These are phyloP conservation scores for Fusarium phyllophilum DNA, from an alignment of 2,329 filamentous ascomycete species.

Conservation along the genomic window DNA sequence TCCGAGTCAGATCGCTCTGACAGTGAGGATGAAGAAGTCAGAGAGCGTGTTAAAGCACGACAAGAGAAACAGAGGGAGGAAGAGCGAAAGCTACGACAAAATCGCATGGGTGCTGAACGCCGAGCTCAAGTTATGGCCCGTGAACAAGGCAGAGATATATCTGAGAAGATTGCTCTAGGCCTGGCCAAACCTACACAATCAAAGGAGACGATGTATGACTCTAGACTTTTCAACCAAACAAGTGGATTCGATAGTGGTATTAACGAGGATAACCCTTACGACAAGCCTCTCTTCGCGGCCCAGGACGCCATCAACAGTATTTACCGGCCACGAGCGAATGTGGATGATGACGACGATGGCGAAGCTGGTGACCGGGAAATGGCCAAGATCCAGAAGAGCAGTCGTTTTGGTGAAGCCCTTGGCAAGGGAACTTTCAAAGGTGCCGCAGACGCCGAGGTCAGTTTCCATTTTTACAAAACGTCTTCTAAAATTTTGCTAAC, in stretches of 20 bases:
- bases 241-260: slow-evolving; percentile 91
- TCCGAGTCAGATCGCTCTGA: slow-evolving; percentile 60
- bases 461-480: slow-evolving; percentile 40
- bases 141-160: slow-evolving; percentile 96
- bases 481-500: slow-evolving; percentile 44
- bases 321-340: slow-evolving; percentile 81
- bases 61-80: slow-evolving; percentile 83
- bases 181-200: slow-evolving; percentile 93
- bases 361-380: slow-evolving; percentile 84
- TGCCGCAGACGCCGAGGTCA: slow-evolving; percentile 80
- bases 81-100: slow-evolving; percentile 90
- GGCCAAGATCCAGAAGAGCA: slow-evolving; percentile 86
- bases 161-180: slow-evolving; percentile 94
- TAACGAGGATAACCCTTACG: slow-evolving; percentile 97
- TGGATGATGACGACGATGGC: slow-evolving; percentile 81
- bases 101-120: slow-evolving; percentile 93
- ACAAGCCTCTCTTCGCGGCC: slow-evolving; percentile 95
- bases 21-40: slow-evolving; percentile 75
- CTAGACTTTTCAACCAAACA: slow-evolving; percentile 91
- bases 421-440: slow-evolving; percentile 94
- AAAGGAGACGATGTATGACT: slow-evolving; percentile 96
- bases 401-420: slow-evolving; percentile 84
- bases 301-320: slow-evolving; percentile 96
- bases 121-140: slow-evolving; percentile 91
- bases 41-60: slow-evolving; percentile 80